Percentiles rank a stretch among this genome's conserved stretches.
phyloP scores from a whole-genome alignment of 2,329 filamentous ascomycete species.

The Colletotrichum endophyticum region DNA sequence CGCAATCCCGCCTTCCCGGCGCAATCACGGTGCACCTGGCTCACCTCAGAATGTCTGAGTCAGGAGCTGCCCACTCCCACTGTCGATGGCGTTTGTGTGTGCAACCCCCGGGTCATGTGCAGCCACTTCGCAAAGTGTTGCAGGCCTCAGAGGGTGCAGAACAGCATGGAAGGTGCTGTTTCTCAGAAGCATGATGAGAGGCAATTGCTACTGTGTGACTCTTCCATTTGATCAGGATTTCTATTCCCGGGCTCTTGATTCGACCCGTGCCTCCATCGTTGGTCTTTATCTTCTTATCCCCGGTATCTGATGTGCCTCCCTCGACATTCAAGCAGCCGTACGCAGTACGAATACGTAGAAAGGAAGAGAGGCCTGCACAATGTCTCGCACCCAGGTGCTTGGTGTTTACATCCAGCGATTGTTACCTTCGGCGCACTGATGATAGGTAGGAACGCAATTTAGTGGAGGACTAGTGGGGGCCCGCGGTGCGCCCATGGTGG shows the following conservation, averaged over 20 bases:
- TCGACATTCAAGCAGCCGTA: neutral
- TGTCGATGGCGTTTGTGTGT: neutral
- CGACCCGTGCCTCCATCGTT: neutral
- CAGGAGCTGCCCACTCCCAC: neutral
- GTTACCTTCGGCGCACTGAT: constrained; percentile 1
- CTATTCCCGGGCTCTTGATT: neutral
- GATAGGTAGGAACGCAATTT: constrained; percentile 9
- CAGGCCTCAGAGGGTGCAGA: neutral
- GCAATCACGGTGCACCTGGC: neutral
- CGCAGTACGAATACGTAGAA: neutral
- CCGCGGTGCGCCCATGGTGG: neutral
- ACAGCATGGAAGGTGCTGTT: constrained; percentile 13
- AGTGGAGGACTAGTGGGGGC: neutral
- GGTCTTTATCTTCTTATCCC: neutral
- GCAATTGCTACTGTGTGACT: neutral
- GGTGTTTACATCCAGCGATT: neutral
- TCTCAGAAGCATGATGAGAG: neutral
- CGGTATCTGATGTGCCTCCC: neutral
- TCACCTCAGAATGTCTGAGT: constrained; percentile 4
- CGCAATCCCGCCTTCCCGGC: neutral
- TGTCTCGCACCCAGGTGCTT: neutral
- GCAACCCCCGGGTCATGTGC: constrained; percentile 5
- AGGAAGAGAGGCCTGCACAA: neutral
- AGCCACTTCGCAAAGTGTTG: neutral
- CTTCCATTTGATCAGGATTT: neutral